These are phyloP conservation scores for Aureobasidium uvarum DNA, from an alignment of 2,329 filamentous ascomycete genomes.

Conservation along the genomic window DNA sequence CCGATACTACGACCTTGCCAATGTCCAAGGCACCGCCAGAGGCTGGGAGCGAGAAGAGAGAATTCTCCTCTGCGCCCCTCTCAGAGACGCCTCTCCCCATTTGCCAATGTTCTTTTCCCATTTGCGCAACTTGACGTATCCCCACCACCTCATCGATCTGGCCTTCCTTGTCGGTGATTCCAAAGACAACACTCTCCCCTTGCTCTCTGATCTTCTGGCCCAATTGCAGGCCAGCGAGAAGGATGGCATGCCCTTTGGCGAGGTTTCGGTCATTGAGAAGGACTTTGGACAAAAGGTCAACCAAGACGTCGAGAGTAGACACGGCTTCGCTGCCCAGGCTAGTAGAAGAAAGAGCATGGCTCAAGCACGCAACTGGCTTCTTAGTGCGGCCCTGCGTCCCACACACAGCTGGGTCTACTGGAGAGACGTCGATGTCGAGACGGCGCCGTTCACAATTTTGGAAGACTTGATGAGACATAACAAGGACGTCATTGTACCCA, in stretches of 20 bases:
- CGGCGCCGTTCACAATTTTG: constrained; percentile 91
- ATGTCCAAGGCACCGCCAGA: constrained; percentile 84
- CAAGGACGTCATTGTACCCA: constrained; percentile 97
- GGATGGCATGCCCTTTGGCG: constrained; percentile 79
- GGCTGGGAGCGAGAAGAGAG: constrained; percentile 97
- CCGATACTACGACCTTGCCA: constrained; percentile 92
- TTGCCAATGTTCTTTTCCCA: constrained; percentile 99
- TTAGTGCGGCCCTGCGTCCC: constrained; percentile 87
- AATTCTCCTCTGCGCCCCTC: constrained; percentile 88
- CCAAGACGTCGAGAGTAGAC: constrained; percentile 94
- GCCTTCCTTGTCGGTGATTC: constrained; percentile 97
- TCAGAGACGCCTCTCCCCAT: constrained; percentile 89
- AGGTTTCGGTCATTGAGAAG: constrained; percentile 97
- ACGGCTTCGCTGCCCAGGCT: constrained; percentile 95
- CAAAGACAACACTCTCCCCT: constrained; percentile 79
- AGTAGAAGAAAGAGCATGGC: constrained; percentile 95
- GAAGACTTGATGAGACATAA: constrained; percentile 99
- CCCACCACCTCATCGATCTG: constrained; percentile 91
- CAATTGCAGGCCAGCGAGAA: constrained; percentile 78
- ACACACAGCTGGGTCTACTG: constrained; percentile 99
- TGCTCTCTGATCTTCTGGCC: constrained; percentile 72
- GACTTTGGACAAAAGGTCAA: constrained; percentile 98
- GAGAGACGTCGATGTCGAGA: constrained; percentile 98
- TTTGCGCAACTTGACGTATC: constrained; percentile 92
- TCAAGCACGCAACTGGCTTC: constrained; percentile 92